Evolutionary conservation across 805 yeast species (phyloP).

Genomic region (Wickerhamiella cacticola): DNA sequence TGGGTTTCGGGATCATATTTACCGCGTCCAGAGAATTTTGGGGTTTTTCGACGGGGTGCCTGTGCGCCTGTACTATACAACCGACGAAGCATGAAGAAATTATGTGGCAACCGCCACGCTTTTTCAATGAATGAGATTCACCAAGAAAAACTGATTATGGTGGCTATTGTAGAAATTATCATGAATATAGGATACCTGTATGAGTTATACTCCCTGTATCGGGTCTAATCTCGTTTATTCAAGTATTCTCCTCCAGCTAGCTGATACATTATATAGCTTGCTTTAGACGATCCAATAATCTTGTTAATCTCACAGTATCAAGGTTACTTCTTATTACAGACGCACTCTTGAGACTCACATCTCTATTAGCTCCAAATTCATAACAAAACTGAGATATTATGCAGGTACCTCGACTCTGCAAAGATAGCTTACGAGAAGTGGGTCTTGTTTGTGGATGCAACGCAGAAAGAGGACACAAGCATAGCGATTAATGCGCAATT

Average conservation of each 20-base stretch:
- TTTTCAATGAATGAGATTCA: too few relatives aligned
- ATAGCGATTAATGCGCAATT: too few relatives aligned
- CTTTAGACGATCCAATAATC: too few relatives aligned
- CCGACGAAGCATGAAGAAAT: not conserved
- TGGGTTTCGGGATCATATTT: constrained; percentile 7
- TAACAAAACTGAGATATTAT: not conserved
- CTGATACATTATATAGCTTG: too few relatives aligned
- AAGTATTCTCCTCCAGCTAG: too few relatives aligned
- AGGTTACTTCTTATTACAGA: too few relatives aligned
- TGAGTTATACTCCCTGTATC: too few relatives aligned
- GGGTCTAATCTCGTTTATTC: too few relatives aligned
- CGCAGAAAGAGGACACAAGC: not conserved
- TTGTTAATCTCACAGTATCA: too few relatives aligned
- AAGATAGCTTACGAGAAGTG: not conserved
- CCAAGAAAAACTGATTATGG: too few relatives aligned
- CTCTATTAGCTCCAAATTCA: not conserved
- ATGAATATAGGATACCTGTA: too few relatives aligned
- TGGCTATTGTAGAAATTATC: too few relatives aligned
- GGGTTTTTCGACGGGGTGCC: constrained; percentile 3
- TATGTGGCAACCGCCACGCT: constrained; percentile 6
- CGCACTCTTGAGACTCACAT: not conserved
- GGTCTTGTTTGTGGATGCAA: not conserved
- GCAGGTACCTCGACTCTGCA: not conserved
- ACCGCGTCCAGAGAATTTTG: constrained; percentile 13
- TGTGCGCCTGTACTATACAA: not conserved